phyloP scores from a whole-genome alignment of 345 rosid genomes.

The Citrus australasica region DNA sequence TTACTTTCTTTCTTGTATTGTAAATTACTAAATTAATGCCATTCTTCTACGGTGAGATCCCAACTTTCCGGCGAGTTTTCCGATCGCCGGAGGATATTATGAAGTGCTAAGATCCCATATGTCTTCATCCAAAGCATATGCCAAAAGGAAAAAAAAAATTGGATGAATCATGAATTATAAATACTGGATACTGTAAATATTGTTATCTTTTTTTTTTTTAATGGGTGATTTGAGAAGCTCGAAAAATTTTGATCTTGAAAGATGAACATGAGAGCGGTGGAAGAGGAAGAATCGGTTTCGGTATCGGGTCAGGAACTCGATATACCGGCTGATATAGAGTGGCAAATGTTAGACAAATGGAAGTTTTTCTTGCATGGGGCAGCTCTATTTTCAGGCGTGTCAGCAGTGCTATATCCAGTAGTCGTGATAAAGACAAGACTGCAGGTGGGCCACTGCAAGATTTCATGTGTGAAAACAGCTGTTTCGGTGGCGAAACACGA shows the following conservation, averaged over 20 bases:
- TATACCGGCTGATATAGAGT: conserved; percentile 64
- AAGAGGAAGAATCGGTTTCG: conserved; percentile 27
- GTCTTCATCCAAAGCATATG: background rate
- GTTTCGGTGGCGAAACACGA: conserved; percentile 54
- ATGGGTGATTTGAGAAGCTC: background rate
- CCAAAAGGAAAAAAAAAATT: conserved; percentile 7
- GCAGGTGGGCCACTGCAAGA: conserved; percentile 63
- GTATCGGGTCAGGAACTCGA: conserved; percentile 46
- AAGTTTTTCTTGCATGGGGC: conserved; percentile 90
- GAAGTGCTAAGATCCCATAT: conserved; percentile 9
- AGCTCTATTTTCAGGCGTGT: conserved; percentile 84
- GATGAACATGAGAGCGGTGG: conserved; percentile 61
- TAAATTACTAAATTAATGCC: no score
- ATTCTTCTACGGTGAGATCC: conserved; percentile 9
- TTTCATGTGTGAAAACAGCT: conserved; percentile 52
- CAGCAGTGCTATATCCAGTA: conserved; percentile 72
- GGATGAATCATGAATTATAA: background rate
- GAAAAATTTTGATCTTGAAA: conserved; percentile 6
- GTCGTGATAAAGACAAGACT: conserved; percentile 85
- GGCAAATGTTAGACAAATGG: conserved; percentile 91
- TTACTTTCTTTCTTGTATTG: background rate
- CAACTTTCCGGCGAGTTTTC: conserved; percentile 10
- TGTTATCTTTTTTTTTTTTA: background rate
- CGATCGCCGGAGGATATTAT: conserved; percentile 15
- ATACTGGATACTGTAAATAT: background rate